Evolutionary conservation across 805 yeast species (phyloP), one percentile per base, ranked within the genome.

Genomic region (Cyberlindnera lachancei): DNA sequence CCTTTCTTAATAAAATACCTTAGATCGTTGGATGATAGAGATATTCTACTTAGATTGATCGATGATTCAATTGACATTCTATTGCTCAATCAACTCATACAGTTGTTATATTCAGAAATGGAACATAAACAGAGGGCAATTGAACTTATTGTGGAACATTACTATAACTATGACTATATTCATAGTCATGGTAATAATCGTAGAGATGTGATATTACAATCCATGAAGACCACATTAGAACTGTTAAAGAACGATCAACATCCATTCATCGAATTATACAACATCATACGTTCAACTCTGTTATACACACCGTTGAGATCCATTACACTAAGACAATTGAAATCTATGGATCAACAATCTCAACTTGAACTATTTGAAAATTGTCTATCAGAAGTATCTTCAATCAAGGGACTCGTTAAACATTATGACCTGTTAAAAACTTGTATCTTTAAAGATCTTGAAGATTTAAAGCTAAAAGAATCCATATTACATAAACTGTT

Each of bases 401-500:
- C 8, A 12, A 11, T 31, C 10, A 18, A 25, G 12, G 15, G 11
- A 11, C 11, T 31, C 14, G n/a, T 26, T 6, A 6, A 11, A 8
- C 18, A 23, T 7, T 23, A 26, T n/a, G 15, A 23, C 4, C 7
- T n/a, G 7, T 18, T 36, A 15, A 42, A 28, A 15, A 34, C 33
- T 12, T 34, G 37, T 12, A 27, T 36, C 9, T 40, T 42, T 29
- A 37, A 42, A 18, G 30, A 34, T 10, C 15, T 33, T 16, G 31
- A 35, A 5, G 36, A 49, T 30, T 23, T 41, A 10, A 33, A 41
- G 5, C 35, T 49, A 3, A 15, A 54, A 12, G 36, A 27, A 15
- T 15, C 30, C 6, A 35, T 41, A 4, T 18, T 55, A n/a, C 55
- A 55, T 27, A 37, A 53, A 6, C 34, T 58, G 14, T 29, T 60